Percentiles rank a stretch among this genome's conserved stretches.
Evolutionary conservation across 495 filamentous ascomycete species (phyloP).

Genomic region (Neurospora tetraspora): DNA sequence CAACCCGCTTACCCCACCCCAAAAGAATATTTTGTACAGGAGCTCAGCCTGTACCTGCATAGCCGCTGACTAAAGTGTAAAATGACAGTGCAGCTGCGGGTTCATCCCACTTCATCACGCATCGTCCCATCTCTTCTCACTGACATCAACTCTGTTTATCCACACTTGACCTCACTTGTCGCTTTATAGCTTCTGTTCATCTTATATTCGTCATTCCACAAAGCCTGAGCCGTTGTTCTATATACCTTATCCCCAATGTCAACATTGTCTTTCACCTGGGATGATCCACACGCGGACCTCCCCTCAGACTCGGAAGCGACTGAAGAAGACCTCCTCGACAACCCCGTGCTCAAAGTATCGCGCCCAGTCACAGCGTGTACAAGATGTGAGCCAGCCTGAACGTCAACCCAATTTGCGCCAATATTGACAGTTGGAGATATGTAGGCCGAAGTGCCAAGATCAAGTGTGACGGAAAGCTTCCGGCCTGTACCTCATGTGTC

Average conservation of each 20-base stretch:
- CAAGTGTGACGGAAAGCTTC: slow-evolving; percentile 91
- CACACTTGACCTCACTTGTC: neutral
- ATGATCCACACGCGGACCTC: neutral
- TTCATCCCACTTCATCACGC: neutral
- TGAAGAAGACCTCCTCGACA: slow-evolving; percentile 39
- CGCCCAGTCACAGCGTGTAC: slow-evolving; percentile 88
- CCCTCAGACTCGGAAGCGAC: neutral
- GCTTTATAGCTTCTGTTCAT: neutral
- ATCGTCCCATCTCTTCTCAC: neutral
- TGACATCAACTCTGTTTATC: neutral
- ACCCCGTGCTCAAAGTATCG: slow-evolving; percentile 77
- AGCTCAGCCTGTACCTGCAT: neutral
- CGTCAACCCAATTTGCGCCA: neutral
- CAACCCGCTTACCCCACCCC: neutral
- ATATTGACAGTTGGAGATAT: slow-evolving; percentile 10
- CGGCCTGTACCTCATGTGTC: slow-evolving; percentile 87
- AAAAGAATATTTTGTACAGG: neutral
- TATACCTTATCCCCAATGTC: neutral
- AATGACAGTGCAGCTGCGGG: neutral
- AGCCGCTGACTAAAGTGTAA: neutral
- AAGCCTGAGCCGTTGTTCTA: neutral
- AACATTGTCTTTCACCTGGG: neutral
- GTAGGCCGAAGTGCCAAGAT: slow-evolving; percentile 75
- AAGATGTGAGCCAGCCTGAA: slow-evolving; percentile 50
- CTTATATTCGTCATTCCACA: neutral